Evolutionary conservation across 202 grass and related monocot species (phyloP).

Genomic region (Sporobolus alterniflorus): DNA sequence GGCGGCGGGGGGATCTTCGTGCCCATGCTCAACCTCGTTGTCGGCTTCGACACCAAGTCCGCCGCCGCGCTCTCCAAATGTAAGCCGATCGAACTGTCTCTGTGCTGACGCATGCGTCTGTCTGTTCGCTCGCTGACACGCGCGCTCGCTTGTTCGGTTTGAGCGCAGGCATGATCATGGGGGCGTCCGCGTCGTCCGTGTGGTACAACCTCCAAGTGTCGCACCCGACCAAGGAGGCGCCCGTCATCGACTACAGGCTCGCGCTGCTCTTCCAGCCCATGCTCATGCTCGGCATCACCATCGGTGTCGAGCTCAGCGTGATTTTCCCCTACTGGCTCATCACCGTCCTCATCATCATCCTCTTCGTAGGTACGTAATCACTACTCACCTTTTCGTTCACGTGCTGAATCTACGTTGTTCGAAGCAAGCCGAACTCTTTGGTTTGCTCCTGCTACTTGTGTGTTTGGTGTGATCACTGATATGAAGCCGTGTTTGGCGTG

Average conservation of each 20-base stretch:
- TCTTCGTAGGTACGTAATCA: conserved; percentile 70
- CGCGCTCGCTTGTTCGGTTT: neutral
- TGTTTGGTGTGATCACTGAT: conserved; percentile 7
- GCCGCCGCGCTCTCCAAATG: conserved; percentile 99
- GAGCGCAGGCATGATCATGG: conserved; percentile 97
- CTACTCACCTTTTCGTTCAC: neutral
- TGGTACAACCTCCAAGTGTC: conserved; percentile 99
- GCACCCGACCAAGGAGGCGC: conserved; percentile 87
- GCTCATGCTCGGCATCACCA: conserved; percentile 99
- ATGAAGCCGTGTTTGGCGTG: neutral
- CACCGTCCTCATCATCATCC: conserved; percentile 95
- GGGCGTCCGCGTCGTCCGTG: conserved; percentile 87
- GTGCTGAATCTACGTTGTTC: neutral
- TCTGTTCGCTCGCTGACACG: conserved; percentile 1
- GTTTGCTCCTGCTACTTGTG: neutral
- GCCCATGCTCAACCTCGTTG: conserved; percentile 90
- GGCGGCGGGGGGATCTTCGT: conserved; percentile 98
- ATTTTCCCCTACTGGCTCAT: conserved; percentile 98
- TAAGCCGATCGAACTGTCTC: conserved; percentile 38
- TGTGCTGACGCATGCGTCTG: neutral
- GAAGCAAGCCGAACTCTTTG: neutral
- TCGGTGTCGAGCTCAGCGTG: conserved; percentile 95
- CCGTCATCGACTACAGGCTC: conserved; percentile 92
- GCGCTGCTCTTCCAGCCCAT: conserved; percentile 97
- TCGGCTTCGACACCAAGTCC: conserved; percentile 98